Base-by-base conservation (phyloP, 306 rosid species). In the Sophora flavescens region DNA sequence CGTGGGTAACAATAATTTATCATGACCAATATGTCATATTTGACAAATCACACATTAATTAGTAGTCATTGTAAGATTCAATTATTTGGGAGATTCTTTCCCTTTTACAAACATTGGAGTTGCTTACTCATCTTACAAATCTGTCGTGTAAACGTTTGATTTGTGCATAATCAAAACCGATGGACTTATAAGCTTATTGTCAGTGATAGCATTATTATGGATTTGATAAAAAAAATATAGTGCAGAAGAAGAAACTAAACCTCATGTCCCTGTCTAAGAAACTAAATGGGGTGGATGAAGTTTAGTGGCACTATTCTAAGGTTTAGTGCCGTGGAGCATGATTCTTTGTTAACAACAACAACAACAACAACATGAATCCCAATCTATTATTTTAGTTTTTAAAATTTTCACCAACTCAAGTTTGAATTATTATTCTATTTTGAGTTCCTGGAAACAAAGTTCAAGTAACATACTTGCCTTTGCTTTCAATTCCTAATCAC, bases 231-330 rank as follows among this genome's bases (percentile, higher is more conserved):
- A n/a, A n/a, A 30, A 77, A 53, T 5, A 22, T 14, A 77, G 70
- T 77, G 78, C 45, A 54, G 26, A 57, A 72, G 58, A 82, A 72
- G 71, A 82, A 47, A 60, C 28, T 68, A 77, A 72, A 68, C 12
- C 13, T 30, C 0, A 6, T 59, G 83, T 78, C 74, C 5, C 70
- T 78, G 35, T 82, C 74, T 2, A 44, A 44, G 4, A 0, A 44
- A 44, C 3, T 14, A 30, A 83, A 60, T 60, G 59, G 59, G 67
- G 58, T n/a, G 80, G 80, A 72, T 72, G 59, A 12, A 83, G 78
- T 47, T 66, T 60, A 73, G 77, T 52, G 68, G 62, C 67, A 73
- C 22, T 72, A 4, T 72, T 72, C 62, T 39, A 16, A 48, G 61
- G 13, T 15, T 72, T 68, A 54, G 48, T 30, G 68, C 86, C 80